Percentiles rank a stretch among this genome's conserved stretches.
phyloP scores from a whole-genome alignment of 2,329 filamentous ascomycete species.

The Triangularia setosa region DNA sequence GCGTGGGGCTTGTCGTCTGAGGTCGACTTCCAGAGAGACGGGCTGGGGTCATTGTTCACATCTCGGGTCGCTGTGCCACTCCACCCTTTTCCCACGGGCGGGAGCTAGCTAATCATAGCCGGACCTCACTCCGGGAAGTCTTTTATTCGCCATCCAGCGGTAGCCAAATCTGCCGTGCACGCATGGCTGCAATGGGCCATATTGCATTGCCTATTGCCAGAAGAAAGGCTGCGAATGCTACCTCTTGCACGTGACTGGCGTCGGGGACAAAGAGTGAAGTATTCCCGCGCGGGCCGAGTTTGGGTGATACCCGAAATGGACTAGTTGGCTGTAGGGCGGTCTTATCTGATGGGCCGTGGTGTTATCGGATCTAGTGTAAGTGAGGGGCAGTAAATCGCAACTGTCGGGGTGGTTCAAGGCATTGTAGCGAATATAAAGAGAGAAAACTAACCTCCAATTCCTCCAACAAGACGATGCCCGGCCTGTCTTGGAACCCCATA shows the following conservation, averaged over 20 bases:
- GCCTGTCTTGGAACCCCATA: neutral
- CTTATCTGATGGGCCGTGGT: too few species aligned
- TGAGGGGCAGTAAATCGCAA: neutral
- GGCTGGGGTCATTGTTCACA: neutral
- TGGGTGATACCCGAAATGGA: neutral
- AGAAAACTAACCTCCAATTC: too few species aligned
- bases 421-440: too few species aligned
- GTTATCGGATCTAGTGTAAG: neutral
- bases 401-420: too few species aligned
- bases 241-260: neutral
- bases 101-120: conserved; percentile 13
- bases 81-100: neutral
- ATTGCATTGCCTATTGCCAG: neutral
- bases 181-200: neutral
- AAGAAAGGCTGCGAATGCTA: neutral
- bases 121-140: conserved; percentile 15
- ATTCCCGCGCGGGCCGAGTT: neutral
- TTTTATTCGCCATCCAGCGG: conserved; percentile 4
- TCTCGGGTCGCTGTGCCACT: neutral
- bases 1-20: too few species aligned
- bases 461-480: too few species aligned
- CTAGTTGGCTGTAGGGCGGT: neutral
- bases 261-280: neutral
- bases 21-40: too few species aligned
- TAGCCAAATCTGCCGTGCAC: neutral